A percentile compares a stretch with the other conserved stretches of the same genome.
Evolutionary conservation across 176 grass and related monocot genomes (phyloP).

Genomic region (Aegilops longissima): DNA sequence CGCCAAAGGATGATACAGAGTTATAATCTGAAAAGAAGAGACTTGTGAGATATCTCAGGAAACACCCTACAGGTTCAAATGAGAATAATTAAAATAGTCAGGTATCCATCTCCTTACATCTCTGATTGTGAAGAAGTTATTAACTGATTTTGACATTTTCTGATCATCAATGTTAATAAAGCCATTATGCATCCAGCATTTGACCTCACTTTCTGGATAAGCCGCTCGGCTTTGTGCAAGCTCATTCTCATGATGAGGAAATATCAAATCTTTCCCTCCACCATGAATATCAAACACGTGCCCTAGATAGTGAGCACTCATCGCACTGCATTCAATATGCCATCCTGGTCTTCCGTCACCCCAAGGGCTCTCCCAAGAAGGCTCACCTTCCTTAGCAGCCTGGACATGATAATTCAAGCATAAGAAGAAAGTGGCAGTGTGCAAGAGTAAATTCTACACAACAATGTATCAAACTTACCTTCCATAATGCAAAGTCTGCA

Average conservation of each 20-base stretch:
- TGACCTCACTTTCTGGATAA: slow-evolving; percentile 51
- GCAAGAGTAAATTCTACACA: neutral
- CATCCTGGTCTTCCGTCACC: slow-evolving; percentile 76
- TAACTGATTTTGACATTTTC: slow-evolving; percentile 77
- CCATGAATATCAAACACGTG: slow-evolving; percentile 79
- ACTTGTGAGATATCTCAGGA: neutral
- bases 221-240: slow-evolving; percentile 64
- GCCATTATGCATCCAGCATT: slow-evolving; percentile 72
- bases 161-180: slow-evolving; percentile 71
- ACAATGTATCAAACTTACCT: slow-evolving; percentile 37
- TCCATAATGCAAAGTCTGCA: slow-evolving; percentile 67
- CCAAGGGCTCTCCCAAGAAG: slow-evolving; percentile 77
- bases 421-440: slow-evolving; percentile 12
- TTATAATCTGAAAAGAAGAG: slow-evolving; percentile 59
- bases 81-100: neutral
- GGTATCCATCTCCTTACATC: slow-evolving; percentile 54
- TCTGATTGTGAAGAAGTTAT: slow-evolving; percentile 92
- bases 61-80: neutral
- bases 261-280: slow-evolving; percentile 74
- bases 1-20: slow-evolving; percentile 85
- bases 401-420: slow-evolving; percentile 31
- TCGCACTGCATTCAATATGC: slow-evolving; percentile 90
- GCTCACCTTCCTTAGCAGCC: slow-evolving; percentile 60
- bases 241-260: slow-evolving; percentile 87
- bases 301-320: slow-evolving; percentile 66